phyloP scores from a whole-genome alignment of 1,284 basidiomycete genomes.

The Puccinia hordei region DNA sequence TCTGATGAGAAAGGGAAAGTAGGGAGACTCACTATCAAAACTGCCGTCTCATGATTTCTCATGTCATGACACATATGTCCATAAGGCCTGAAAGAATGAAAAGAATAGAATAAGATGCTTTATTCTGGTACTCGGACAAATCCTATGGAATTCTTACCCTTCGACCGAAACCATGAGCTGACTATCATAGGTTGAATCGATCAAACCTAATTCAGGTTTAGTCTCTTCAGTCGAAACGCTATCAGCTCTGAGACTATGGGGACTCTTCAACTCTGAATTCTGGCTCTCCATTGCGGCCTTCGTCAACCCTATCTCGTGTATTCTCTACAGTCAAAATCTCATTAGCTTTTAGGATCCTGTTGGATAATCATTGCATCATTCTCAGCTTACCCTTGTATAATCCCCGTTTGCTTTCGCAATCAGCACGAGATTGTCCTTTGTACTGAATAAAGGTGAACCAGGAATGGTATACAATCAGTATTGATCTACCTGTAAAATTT shows the following conservation, averaged over 20 bases:
- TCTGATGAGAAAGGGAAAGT: background rate
- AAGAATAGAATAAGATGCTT: background rate
- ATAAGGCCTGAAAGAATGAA: constrained; percentile 42
- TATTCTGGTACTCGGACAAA: background rate
- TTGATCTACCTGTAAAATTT: background rate
- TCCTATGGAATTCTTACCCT: constrained; percentile 20
- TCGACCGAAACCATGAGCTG: constrained; percentile 37
- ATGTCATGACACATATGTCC: constrained; percentile 31
- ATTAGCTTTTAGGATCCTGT: background rate
- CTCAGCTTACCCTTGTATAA: constrained; percentile 36
- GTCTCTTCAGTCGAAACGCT: background rate
- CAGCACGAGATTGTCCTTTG: constrained; percentile 34
- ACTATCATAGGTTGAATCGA: constrained; percentile 28
- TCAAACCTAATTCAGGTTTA: background rate
- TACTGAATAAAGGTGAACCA: background rate
- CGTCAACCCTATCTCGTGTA: constrained; percentile 45
- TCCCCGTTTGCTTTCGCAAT: constrained; percentile 44
- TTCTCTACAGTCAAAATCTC: constrained; percentile 10
- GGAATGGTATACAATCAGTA: background rate
- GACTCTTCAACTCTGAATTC: background rate
- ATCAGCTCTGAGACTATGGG: background rate
- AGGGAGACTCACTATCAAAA: constrained; percentile 33
- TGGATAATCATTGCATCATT: background rate
- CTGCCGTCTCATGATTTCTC: constrained; percentile 28
- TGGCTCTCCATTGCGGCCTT: constrained; percentile 39